Evolutionary conservation across 2,329 filamentous ascomycete genomes (phyloP).

Genomic region (Exutisphaerella laricina): DNA sequence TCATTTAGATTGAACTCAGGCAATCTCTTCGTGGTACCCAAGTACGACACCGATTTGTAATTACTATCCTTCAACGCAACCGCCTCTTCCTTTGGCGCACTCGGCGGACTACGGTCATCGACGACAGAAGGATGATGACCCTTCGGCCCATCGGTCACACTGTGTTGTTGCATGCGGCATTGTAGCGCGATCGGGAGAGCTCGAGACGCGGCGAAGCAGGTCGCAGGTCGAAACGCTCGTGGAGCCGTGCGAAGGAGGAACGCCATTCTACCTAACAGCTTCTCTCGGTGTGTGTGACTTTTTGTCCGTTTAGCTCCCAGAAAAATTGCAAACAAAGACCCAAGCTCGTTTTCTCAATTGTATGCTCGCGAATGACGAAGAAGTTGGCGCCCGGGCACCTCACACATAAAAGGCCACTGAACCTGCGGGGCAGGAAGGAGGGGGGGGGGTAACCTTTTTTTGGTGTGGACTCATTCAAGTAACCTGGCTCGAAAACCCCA

Average conservation of each 20-base stretch:
- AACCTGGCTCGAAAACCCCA: too few species aligned
- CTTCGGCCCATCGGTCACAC: slow-evolving; percentile 27
- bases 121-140: slow-evolving; percentile 31
- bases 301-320: too few species aligned
- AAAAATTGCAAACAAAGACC: too few species aligned
- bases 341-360: too few species aligned
- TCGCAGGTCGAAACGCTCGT: slow-evolving; percentile 16
- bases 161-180: slow-evolving; percentile 25
- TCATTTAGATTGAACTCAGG: slow-evolving; percentile 71
- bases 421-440: too few species aligned
- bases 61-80: slow-evolving; percentile 30
- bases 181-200: slow-evolving; percentile 15
- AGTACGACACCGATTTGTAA: slow-evolving; percentile 26
- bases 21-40: slow-evolving; percentile 42
- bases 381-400: too few species aligned
- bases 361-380: too few species aligned
- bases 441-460: too few species aligned
- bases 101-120: slow-evolving; percentile 26
- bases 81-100: slow-evolving; percentile 30
- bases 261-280: too few species aligned
- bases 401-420: too few species aligned
- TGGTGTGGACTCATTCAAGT: too few species aligned
- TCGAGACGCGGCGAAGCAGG: slow-evolving; percentile 7
- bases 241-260: slow-evolving; percentile 20
- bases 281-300: too few species aligned